Base-by-base conservation (phyloP, 176 grass and related monocot genomes). In the Oryza punctata region DNA sequence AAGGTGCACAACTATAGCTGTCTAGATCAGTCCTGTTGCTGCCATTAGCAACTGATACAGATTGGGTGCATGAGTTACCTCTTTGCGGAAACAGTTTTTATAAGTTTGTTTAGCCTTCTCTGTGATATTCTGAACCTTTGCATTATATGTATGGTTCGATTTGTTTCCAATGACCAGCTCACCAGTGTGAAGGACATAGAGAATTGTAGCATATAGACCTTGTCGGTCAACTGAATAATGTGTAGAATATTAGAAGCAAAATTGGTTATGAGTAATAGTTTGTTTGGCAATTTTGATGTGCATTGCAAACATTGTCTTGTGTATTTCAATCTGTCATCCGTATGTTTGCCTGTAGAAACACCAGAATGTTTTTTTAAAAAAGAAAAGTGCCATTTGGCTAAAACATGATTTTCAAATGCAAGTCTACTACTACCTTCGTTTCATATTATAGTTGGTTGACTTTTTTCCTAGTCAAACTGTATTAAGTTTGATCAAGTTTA, bases 191-290 rank as follows among this genome's bases (percentile, higher is more conserved):
- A 35, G 47, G 30, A 75, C 29, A 35, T 57, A 27, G 5, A 32
- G 21, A 66, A 21, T 66, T 49, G 19, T 83, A 74, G 81, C 70
- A 47, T 49, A 43, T 32, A 37, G 8, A 4, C 81, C 30, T 75
- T 5, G 27, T 23, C 19, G 12, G 18, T 75, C 28, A 35, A 74
- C 44, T 74, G 47, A 35, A 75, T 5, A 10, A 35, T 61, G 57
- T 24, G 57, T 24, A 61, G 57, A 59, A 4, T 52, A 13, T 18
- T 30, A 18, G 11, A 24, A 65, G 2, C 65, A 46, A 26, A 60
- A 30, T 26, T 50, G 3, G 47, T 74, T 54, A 21, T 21, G 19
- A 74, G 45, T 26, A 52, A 49, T 65, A 73, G 44, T 46, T 25
- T 5, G 4, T 67, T 84, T 65, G 6, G n/a, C 29, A 54, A 67